phyloP scores from a whole-genome alignment of 176 grass and related monocot genomes.

The Hyparrhenia diplandra region DNA sequence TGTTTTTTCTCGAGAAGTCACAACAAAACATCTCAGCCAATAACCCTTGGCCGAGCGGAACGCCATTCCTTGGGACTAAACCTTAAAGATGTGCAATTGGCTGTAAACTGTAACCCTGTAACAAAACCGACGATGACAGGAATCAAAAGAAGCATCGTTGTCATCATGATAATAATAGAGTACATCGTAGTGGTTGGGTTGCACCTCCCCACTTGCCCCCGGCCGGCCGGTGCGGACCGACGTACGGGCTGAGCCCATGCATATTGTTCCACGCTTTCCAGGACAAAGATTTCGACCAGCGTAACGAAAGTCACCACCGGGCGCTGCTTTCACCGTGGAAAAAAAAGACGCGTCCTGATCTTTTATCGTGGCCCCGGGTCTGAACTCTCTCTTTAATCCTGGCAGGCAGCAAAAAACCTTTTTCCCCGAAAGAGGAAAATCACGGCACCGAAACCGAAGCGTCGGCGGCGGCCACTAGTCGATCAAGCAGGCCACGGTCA shows the following conservation, averaged over 20 bases:
- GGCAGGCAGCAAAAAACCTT: neutral
- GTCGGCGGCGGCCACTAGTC: too few species aligned
- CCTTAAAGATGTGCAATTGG: too few species aligned
- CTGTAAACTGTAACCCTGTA: too few species aligned
- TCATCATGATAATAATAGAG: too few species aligned
- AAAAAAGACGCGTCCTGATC: neutral
- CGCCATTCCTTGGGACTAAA: too few species aligned
- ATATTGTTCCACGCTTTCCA: constrained; percentile 18
- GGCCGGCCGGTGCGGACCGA: neutral
- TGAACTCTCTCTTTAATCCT: neutral
- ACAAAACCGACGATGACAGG: too few species aligned
- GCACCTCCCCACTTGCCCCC: neutral
- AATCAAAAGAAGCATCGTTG: too few species aligned
- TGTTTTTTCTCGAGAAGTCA: too few species aligned
- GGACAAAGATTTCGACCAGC: constrained; percentile 30
- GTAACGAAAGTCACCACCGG: constrained; percentile 13
- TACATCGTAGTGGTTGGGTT: neutral
- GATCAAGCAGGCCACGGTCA: too few species aligned
- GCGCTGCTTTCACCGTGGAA: neutral
- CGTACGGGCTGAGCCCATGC: constrained; percentile 27
- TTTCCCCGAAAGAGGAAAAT: neutral
- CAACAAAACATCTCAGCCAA: too few species aligned
- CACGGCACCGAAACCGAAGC: neutral
- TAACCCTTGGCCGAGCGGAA: too few species aligned
- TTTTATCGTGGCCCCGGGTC: neutral